phyloP scores from a whole-genome alignment of 2,329 filamentous ascomycete genomes.

The Chrysosporium queenslandicum region DNA sequence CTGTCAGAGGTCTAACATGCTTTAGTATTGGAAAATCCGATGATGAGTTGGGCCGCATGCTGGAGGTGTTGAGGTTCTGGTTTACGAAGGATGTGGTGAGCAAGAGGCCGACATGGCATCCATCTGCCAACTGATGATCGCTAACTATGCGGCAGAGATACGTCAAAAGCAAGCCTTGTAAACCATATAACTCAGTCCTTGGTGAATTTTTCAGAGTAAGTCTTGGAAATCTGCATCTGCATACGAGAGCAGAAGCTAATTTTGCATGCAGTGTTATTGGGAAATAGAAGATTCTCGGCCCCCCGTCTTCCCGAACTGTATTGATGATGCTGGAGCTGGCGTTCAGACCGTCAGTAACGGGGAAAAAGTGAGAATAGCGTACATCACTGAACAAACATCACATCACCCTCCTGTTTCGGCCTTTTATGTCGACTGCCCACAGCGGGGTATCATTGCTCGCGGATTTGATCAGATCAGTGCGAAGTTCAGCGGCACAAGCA shows the following conservation, averaged over 20 bases:
- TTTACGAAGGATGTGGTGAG: constrained; percentile 85
- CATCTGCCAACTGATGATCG: not conserved
- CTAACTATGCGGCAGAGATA: constrained; percentile 57
- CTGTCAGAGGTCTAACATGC: constrained; percentile 21
- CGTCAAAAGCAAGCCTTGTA: constrained; percentile 95
- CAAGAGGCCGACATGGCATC: not conserved
- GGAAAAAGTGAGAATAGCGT: constrained; percentile 66
- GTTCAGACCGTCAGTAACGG: constrained; percentile 22
- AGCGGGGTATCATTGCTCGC: constrained; percentile 74
- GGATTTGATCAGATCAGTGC: constrained; percentile 95
- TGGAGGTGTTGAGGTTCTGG: constrained; percentile 92
- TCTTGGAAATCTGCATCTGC: constrained; percentile 16
- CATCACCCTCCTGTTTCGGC: constrained; percentile 96
- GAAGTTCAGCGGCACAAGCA: constrained; percentile 92
- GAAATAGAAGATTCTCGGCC: constrained; percentile 73
- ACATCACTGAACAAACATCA: constrained; percentile 93
- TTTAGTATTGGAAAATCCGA: constrained; percentile 73
- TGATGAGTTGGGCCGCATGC: constrained; percentile 83
- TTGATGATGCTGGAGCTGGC: constrained; percentile 12
- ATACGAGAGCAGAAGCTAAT: constrained; percentile 15
- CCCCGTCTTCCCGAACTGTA: constrained; percentile 41
- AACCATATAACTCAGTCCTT: constrained; percentile 94
- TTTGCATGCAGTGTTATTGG: constrained; percentile 68
- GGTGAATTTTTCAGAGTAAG: constrained; percentile 92
- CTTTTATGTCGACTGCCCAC: constrained; percentile 85